Evolutionary conservation across 1,284 basidiomycete genomes (phyloP), one percentile per base, ranked within the genome.

Genomic region (Austroboletus niveus): DNA sequence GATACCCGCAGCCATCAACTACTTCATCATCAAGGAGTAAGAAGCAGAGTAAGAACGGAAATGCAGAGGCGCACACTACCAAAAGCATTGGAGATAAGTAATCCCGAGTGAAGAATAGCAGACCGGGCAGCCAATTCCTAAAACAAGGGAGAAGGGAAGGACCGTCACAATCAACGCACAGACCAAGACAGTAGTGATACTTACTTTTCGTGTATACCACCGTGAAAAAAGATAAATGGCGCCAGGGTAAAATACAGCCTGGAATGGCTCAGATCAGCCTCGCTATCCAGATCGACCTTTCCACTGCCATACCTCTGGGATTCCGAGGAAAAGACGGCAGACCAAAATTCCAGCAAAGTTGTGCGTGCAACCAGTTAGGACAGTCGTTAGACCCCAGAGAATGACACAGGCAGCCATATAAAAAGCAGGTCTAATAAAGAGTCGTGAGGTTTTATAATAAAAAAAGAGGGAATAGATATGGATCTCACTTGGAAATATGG

Each of bases 81-180:
- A 63, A 91, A 89, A 2, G 89, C 88, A 69, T 89, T 90, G 0
- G 85, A 86, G 45, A 89, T 75, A n/a, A 90, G 70, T 5, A 83
- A 62, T 15, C 87, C 87, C 8, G 76, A 75, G 64, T 84, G 89
- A 3, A 92, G 75, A 50, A 89, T 76, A 1, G 86, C 84, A 45
- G 83, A 80, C 36, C 89, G 80, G 51, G 89, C 78, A 0, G 82
- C 82, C 7, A 87, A 69, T 68, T 87, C 83, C 82, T 84, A 12
- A 4, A 34, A 0, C 17, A 30, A 5, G 24, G 4, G 11, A 15
- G n/a, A 3, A 31, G 12, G 32, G 20, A 42, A 24, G 1, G 42
- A 27, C 35, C 9, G 52, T 31, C 30, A 12, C 8, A 8, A 50
- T 17, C n/a, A 20, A 8, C 36, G 30, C 20, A 24, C 29, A 36